Evolutionary conservation across 2,329 filamentous ascomycete species (phyloP).

Genomic region (Trematosphaeria pertusa): DNA sequence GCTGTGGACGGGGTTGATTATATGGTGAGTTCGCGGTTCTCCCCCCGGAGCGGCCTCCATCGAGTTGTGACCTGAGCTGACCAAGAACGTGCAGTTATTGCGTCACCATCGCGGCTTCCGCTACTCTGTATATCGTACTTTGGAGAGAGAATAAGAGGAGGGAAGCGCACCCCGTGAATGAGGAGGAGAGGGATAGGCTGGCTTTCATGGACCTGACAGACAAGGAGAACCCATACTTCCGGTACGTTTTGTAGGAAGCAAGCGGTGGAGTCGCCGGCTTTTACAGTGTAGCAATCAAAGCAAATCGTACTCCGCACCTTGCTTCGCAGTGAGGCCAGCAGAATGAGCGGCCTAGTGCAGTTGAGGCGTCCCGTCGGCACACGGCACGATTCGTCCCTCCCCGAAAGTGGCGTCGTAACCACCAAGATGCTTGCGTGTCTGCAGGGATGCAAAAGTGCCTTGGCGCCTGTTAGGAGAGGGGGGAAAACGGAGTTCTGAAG

Average conservation of each 20-base stretch:
- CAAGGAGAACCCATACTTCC: conserved; percentile 63
- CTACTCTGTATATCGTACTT: conserved; percentile 65
- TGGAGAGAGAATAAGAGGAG: conserved; percentile 59
- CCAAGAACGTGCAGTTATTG: conserved; percentile 61
- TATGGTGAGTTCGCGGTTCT: conserved; percentile 53
- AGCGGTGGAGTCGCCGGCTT: background rate
- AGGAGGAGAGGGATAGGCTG: conserved; percentile 60
- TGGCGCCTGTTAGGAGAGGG: no score
- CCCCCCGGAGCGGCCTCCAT: no score
- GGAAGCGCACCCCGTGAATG: conserved; percentile 57
- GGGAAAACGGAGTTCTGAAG: no score
- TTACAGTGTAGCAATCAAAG: no score
- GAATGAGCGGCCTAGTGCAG: no score
- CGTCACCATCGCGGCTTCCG: conserved; percentile 68
- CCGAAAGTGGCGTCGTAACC: no score
- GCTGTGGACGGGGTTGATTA: conserved; percentile 73
- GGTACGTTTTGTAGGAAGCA: conserved; percentile 55
- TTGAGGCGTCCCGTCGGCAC: no score
- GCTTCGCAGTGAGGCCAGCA: no score
- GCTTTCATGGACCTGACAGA: conserved; percentile 63
- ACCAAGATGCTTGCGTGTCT: no score
- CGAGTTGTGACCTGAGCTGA: conserved; percentile 7
- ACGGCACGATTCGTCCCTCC: no score
- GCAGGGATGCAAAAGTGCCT: no score
- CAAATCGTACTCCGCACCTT: no score